Conservation (phyloP, 2,329 filamentous ascomycete genomes). For the Leptographium galeiforme region DNA sequence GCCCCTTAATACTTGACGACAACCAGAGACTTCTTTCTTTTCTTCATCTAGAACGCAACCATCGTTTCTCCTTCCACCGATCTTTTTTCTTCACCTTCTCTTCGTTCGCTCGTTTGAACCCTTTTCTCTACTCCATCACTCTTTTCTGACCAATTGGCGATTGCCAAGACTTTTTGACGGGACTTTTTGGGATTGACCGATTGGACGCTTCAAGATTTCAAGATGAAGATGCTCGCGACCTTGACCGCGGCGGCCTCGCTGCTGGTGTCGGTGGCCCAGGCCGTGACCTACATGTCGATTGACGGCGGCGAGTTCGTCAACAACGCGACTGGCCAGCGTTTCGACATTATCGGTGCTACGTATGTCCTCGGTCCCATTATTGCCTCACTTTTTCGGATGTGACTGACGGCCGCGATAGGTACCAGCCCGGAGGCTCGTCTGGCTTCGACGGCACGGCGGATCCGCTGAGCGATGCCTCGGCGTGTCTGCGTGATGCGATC, state of each 20-base stretch:
- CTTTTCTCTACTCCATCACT: not conserved
- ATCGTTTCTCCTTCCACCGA: not conserved
- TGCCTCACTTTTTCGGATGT: not conserved
- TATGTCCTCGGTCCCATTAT: not conserved
- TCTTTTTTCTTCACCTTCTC: not conserved
- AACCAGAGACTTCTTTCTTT: not conserved
- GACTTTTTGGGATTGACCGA: not conserved
- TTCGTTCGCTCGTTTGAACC: not conserved
- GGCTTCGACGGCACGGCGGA: slow-evolving; percentile 46
- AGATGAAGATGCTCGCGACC: slow-evolving; percentile 23
- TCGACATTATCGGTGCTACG: slow-evolving; percentile 53
- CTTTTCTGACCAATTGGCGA: not conserved
- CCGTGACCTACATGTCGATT: slow-evolving; percentile 42
- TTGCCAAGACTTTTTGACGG: not conserved
- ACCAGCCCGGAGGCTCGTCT: slow-evolving; percentile 52
- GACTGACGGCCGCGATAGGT: slow-evolving; percentile 16
- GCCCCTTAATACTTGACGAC: not conserved
- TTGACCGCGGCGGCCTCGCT: slow-evolving; percentile 32
- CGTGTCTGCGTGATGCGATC: slow-evolving; percentile 63
- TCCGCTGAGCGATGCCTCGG: slow-evolving; percentile 59
- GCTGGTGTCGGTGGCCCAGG: slow-evolving; percentile 33
- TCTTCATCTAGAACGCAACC: too few species aligned
- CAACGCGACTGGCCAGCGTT: slow-evolving; percentile 40
- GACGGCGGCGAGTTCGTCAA: slow-evolving; percentile 47
- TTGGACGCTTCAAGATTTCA: not conserved